A percentile compares a stretch with the other conserved stretches of the same genome.
phyloP scores from a whole-genome alignment of 1,284 basidiomycete species.

The Heliocybe sulcata region DNA sequence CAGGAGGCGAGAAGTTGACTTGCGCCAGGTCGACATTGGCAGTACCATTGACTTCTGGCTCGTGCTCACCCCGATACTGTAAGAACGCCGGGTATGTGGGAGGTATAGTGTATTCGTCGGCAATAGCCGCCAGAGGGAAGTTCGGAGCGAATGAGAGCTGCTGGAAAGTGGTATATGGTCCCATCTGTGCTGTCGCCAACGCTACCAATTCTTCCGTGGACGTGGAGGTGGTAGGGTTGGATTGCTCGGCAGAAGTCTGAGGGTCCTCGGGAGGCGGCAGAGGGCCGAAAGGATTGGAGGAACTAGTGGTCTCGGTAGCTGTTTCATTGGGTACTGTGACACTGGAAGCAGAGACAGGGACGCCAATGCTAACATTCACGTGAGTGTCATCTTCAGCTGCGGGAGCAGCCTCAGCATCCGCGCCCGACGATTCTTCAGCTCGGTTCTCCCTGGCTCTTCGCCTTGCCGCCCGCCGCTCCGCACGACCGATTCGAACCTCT shows the following conservation, averaged over 20 bases:
- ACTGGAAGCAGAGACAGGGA: conserved; percentile 31
- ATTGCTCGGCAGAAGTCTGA: conserved; percentile 1
- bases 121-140: conserved; percentile 78
- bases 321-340: conserved; percentile 8
- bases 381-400: conserved; percentile 41
- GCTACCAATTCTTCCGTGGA: conserved; percentile 59
- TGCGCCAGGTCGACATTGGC: conserved; percentile 41
- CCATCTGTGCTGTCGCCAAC: conserved; percentile 60
- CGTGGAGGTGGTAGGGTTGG: conserved; percentile 8
- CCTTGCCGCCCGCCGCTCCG: conserved; percentile 76
- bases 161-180: conserved; percentile 84
- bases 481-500: conserved; percentile 81
- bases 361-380: conserved; percentile 56
- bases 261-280: conserved; percentile 6
- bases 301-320: conserved; percentile 5
- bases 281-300: conserved; percentile 7
- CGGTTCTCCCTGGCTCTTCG: conserved; percentile 63
- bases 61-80: conserved; percentile 55
- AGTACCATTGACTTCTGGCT: conserved; percentile 41
- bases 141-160: conserved; percentile 77
- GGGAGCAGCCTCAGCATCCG: conserved; percentile 36
- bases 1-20: conserved; percentile 70
- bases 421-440: conserved; percentile 35
- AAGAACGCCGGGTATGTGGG: conserved; percentile 78
- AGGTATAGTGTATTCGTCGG: conserved; percentile 83